phyloP scores from a whole-genome alignment of 2,329 filamentous ascomycete species.

The Cordyceps pruinosa region DNA sequence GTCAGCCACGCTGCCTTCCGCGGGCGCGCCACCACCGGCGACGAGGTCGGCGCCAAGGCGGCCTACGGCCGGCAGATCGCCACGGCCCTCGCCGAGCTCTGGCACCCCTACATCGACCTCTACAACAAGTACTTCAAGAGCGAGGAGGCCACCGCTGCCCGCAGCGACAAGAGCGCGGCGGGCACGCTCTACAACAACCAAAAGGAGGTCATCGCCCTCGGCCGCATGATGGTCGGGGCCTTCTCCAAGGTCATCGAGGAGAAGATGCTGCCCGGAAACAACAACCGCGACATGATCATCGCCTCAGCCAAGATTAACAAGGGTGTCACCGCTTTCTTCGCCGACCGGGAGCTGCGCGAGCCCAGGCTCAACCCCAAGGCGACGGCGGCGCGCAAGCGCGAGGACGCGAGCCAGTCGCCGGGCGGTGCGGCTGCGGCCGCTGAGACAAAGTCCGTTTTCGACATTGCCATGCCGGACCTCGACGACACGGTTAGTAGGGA shows the following conservation, averaged over 20 bases:
- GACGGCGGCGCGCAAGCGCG: conserved; percentile 17
- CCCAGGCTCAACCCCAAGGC: conserved; percentile 19
- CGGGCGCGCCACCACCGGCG: conserved; percentile 22
- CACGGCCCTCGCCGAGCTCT: conserved; percentile 43
- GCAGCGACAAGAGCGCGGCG: conserved; percentile 14
- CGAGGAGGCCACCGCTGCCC: conserved; percentile 17
- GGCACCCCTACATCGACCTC: conserved; percentile 39
- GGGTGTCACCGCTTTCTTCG: conserved; percentile 30
- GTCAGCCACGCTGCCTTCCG: conserved; percentile 37
- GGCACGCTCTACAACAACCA: conserved; percentile 27
- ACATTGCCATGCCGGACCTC: conserved; percentile 5
- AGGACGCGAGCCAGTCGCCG: conserved; percentile 7
- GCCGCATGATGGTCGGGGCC: conserved; percentile 38
- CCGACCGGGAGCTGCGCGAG: conserved; percentile 27
- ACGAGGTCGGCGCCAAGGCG: conserved; percentile 29
- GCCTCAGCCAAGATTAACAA: conserved; percentile 31
- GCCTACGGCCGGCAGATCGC: conserved; percentile 45
- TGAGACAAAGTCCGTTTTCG: not conserved
- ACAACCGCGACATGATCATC: conserved; percentile 27
- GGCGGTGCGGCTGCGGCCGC: conserved; percentile 14
- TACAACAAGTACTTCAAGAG: conserved; percentile 30
- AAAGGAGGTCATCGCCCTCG: conserved; percentile 38
- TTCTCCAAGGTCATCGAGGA: conserved; percentile 38
- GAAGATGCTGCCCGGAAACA: conserved; percentile 29
- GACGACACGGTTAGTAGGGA: not conserved